These are phyloP conservation scores for Pythium rishiriense DNA, from an alignment of 352 stramenopile genomes.

Conservation along the genomic window DNA sequence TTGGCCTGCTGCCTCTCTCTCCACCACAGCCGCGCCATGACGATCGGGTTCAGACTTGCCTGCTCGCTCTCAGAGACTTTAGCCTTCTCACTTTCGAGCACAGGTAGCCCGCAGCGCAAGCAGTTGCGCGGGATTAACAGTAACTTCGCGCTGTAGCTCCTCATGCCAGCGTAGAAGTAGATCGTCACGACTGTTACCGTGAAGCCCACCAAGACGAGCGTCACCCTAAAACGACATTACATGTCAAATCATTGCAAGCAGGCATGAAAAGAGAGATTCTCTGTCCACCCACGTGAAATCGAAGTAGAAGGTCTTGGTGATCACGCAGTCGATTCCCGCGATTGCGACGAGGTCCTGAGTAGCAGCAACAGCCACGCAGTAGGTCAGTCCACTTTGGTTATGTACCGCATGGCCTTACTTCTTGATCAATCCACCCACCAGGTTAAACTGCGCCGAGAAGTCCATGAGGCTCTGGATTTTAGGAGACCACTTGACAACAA, in stretches of 20 bases:
- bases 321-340: constrained; percentile 69
- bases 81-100: constrained; percentile 52
- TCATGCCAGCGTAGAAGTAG: constrained; percentile 68
- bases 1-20: constrained; percentile 16
- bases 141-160: constrained; percentile 62
- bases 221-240: constrained; percentile 37
- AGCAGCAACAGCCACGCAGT: not conserved
- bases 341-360: constrained; percentile 68
- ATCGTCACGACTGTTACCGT: constrained; percentile 49
- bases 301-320: constrained; percentile 77
- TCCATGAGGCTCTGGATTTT: constrained; percentile 62
- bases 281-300: constrained; percentile 53
- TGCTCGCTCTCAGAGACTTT: constrained; percentile 41
- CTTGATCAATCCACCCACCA: constrained; percentile 36
- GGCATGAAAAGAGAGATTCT: not conserved
- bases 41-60: constrained; percentile 54
- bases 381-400: not conserved
- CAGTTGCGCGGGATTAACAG: constrained; percentile 75
- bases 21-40: constrained; percentile 50
- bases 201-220: constrained; percentile 48
- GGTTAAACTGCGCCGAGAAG: constrained; percentile 69
- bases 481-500: constrained; percentile 64
- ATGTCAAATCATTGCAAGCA: not conserved
- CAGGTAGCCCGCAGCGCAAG: constrained; percentile 56
- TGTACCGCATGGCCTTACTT: not conserved